Evolutionary conservation across 2,329 filamentous ascomycete genomes (phyloP).

Genomic region (Rhytidhysteron rufulum): DNA sequence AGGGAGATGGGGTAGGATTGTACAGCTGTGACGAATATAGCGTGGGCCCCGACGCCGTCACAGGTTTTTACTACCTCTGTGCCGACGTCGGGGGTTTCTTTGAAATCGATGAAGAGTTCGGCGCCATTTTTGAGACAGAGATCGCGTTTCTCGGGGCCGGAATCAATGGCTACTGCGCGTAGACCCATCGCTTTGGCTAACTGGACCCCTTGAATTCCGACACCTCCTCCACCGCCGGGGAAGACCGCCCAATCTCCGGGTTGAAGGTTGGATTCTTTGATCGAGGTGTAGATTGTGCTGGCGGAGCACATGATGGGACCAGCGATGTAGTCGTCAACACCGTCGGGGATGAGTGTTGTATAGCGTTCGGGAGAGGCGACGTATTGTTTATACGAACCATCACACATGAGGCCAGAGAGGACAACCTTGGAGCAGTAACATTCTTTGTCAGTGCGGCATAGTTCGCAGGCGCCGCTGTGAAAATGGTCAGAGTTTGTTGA

Average conservation of each 20-base stretch:
- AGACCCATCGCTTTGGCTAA: conserved; percentile 39
- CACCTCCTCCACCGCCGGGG: conserved; percentile 52
- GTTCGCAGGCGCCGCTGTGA: conserved; percentile 35
- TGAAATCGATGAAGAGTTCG: conserved; percentile 38
- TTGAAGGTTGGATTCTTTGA: conserved; percentile 49
- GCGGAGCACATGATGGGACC: conserved; percentile 60
- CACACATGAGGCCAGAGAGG: conserved; percentile 42
- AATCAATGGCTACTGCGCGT: conserved; percentile 33
- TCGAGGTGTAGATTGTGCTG: conserved; percentile 55
- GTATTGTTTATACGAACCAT: conserved; percentile 58
- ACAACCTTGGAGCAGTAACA: conserved; percentile 48
- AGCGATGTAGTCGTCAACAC: conserved; percentile 52
- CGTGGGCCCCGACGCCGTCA: conserved; percentile 36
- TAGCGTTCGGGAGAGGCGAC: conserved; percentile 54
- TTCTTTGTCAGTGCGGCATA: conserved; percentile 52
- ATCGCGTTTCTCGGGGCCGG: conserved; percentile 31
- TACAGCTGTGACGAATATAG: conserved; percentile 36
- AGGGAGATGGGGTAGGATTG: conserved; percentile 27
- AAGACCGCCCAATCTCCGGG: conserved; percentile 55
- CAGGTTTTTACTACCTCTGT: conserved; percentile 29
- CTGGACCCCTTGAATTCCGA: conserved; percentile 56
- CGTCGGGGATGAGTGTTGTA: conserved; percentile 53
- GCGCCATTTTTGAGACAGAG: conserved; percentile 32
- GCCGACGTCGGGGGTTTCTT: conserved; percentile 26
- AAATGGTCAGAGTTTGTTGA: not conserved